phyloP scores from a whole-genome alignment of 2,329 filamentous ascomycete species.

The Monosporascus cannonballus region DNA sequence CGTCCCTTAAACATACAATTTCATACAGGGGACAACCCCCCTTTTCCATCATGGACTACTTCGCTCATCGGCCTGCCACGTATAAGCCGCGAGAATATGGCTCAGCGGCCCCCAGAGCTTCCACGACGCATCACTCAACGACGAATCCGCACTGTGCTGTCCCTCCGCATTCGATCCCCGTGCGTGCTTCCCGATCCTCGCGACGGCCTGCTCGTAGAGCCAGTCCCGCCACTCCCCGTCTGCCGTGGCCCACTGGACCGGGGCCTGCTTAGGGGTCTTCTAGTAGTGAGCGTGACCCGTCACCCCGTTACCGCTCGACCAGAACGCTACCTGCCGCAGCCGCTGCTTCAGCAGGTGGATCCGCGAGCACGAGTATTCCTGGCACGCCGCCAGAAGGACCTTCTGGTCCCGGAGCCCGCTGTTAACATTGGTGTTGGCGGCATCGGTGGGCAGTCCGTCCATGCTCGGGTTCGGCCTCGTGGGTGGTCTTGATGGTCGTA shows the following conservation, averaged over 20 bases:
- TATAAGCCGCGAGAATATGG: slow-evolving; percentile 16
- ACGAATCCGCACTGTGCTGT: background rate
- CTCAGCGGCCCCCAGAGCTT: slow-evolving; percentile 19
- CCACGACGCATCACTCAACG: slow-evolving; percentile 5
- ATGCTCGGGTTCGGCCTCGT: background rate
- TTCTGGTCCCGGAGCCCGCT: slow-evolving; percentile 6
- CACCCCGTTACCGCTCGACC: slow-evolving; percentile 9
- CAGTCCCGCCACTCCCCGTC: slow-evolving; percentile 21
- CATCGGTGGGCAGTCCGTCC: background rate
- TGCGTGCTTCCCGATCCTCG: background rate
- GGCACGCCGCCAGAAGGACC: slow-evolving; percentile 18
- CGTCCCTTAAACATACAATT: background rate
- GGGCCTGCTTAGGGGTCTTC: slow-evolving; percentile 12
- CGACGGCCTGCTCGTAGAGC: slow-evolving; percentile 16
- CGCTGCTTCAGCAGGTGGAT: slow-evolving; percentile 18
- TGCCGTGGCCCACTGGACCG: slow-evolving; percentile 18
- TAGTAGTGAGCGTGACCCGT: slow-evolving; percentile 1
- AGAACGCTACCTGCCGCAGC: slow-evolving; percentile 17
- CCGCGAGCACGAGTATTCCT: slow-evolving; percentile 17
- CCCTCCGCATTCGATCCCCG: background rate
- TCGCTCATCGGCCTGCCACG: background rate
- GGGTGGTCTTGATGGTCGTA: too few species aligned
- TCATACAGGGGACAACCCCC: too few species aligned
- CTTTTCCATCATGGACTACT: too few species aligned
- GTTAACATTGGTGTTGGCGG: background rate